Conservation (phyloP, 257 asterid species). For the Thymus mandschuricus region DNA sequence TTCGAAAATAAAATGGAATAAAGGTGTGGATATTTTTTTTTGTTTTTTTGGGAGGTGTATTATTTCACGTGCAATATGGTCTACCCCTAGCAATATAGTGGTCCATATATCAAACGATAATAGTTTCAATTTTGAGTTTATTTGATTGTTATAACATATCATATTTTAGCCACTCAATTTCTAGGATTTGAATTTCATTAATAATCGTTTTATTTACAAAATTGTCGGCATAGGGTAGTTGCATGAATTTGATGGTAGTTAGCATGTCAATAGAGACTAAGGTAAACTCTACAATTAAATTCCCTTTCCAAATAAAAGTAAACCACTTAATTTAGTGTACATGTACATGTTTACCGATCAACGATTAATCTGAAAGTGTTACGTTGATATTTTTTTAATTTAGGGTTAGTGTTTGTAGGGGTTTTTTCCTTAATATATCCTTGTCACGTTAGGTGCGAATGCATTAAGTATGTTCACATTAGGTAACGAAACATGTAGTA, state of each 20-base stretch:
- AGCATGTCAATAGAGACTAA: conserved; percentile 23
- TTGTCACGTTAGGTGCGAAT: not conserved
- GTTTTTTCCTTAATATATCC: no score
- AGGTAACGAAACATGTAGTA: no score
- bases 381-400: no score
- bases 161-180: conserved; percentile 32
- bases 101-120: conserved; percentile 31
- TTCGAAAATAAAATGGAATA: conserved; percentile 19
- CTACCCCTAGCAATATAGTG: conserved; percentile 36
- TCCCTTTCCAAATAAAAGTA: not conserved
- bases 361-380: no score
- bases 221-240: conserved; percentile 19
- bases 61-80: conserved; percentile 41
- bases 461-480: no score
- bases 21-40: conserved; percentile 5
- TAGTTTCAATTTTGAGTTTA: not conserved
- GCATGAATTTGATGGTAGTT: conserved; percentile 31
- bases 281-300: not conserved
- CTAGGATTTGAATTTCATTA: not conserved
- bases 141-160: conserved; percentile 28
- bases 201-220: not conserved
- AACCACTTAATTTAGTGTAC: not conserved
- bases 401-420: no score
- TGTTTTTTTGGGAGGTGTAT: conserved; percentile 18
- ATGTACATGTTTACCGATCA: no score